phyloP scores from a whole-genome alignment of 2,329 filamentous ascomycete species.

The Ceratocystis diversiconidia region DNA sequence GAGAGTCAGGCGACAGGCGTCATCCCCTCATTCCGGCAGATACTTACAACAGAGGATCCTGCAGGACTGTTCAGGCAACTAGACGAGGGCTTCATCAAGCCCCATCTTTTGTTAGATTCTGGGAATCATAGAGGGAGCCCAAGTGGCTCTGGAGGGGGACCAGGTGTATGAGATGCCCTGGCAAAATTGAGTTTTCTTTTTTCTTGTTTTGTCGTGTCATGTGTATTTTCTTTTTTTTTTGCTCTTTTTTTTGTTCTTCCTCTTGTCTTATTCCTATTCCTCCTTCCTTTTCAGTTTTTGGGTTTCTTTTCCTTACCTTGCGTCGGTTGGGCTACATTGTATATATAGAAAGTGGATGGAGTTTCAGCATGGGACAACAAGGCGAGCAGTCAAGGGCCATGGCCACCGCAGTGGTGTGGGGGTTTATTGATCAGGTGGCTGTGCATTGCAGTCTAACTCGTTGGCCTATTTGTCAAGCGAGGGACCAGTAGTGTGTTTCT shows the following conservation, averaged over 20 bases:
- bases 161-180: conserved; percentile 17
- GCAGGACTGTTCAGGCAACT: conserved; percentile 80
- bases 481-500: not conserved
- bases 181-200: not conserved
- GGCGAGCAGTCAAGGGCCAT: not conserved
- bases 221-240: not conserved
- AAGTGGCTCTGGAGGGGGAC: conserved; percentile 25
- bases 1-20: conserved; percentile 1
- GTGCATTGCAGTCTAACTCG: not conserved
- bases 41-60: conserved; percentile 77
- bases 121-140: conserved; percentile 27
- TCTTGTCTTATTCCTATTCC: conserved; percentile 1
- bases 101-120: conserved; percentile 63
- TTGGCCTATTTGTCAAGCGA: not conserved
- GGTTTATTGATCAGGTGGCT: not conserved
- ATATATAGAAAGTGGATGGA: conserved; percentile 1
- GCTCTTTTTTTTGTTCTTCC: not conserved
- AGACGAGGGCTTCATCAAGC: conserved; percentile 94
- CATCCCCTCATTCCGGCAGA: conserved; percentile 51
- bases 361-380: not conserved
- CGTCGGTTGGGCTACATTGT: not conserved
- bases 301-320: not conserved
- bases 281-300: not conserved
- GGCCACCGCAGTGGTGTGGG: conserved; percentile 6
- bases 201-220: not conserved